phyloP scores from a whole-genome alignment of 306 rosid genomes.

The Hippophae tibetana region DNA sequence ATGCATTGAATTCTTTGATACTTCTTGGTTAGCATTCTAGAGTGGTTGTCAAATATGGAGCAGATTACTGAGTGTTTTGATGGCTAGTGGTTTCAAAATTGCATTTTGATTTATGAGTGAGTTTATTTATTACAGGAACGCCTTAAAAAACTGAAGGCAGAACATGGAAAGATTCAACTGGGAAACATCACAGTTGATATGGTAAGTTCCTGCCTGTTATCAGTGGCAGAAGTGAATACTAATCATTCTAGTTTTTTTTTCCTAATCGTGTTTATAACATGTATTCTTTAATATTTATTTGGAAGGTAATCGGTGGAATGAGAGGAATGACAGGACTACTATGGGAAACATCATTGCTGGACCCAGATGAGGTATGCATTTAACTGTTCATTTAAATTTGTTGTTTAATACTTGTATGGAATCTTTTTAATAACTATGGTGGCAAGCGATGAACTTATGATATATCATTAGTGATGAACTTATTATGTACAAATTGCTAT shows the following conservation, averaged over 20 bases:
- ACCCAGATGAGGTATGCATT: constrained; percentile 83
- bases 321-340: constrained; percentile 96
- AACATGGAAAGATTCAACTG: constrained; percentile 74
- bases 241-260: background rate
- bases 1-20: no score
- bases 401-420: no score
- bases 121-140: constrained; percentile 52
- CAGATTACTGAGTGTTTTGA: background rate
- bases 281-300: constrained; percentile 8
- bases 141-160: constrained; percentile 70
- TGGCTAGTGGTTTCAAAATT: constrained; percentile 1
- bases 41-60: background rate
- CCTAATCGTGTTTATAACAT: background rate
- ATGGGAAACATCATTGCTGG: constrained; percentile 93
- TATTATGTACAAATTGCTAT: no score
- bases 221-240: background rate
- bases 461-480: background rate
- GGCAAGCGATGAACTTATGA: background rate
- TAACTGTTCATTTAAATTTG: background rate
- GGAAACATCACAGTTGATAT: constrained; percentile 86
- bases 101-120: constrained; percentile 5
- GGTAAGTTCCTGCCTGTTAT: constrained; percentile 33
- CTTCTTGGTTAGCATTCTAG: no score
- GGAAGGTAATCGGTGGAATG: constrained; percentile 95
- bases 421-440: no score